phyloP scores from a whole-genome alignment of 2,329 filamentous ascomycete genomes.

The Metarhizium sp. region DNA sequence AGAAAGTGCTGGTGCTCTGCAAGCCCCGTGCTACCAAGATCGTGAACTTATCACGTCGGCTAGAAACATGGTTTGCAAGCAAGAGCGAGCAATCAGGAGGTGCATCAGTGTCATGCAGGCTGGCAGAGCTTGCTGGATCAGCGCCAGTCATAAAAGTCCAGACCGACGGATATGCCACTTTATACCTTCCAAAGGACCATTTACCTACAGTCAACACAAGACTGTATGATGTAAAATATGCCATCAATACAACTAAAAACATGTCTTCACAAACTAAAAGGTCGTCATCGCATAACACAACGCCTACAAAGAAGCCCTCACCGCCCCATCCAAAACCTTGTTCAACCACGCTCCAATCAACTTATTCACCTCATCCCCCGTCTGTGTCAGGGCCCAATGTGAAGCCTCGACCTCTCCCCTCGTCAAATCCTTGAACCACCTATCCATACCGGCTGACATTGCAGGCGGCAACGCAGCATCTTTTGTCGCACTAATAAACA shows the following conservation, averaged over 20 bases:
- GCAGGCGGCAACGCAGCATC: slow-evolving; percentile 65
- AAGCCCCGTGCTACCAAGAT: neutral
- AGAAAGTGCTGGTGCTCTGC: neutral
- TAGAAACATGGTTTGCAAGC: neutral
- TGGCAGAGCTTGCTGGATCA: neutral
- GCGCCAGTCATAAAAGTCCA: neutral
- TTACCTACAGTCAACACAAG: neutral
- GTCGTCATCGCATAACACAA: neutral
- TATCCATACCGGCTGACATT: slow-evolving; percentile 65
- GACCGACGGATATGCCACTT: neutral
- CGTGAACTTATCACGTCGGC: neutral
- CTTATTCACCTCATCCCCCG: slow-evolving; percentile 58
- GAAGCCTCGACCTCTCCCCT: slow-evolving; percentile 54
- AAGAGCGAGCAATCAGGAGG: neutral
- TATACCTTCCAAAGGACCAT: neutral
- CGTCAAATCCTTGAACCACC: slow-evolving; percentile 54
- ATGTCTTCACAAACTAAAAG: neutral
- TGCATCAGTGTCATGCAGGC: neutral
- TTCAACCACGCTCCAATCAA: slow-evolving; percentile 58
- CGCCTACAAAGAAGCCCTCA: slow-evolving; percentile 19
- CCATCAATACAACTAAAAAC: neutral
- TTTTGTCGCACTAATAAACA: slow-evolving; percentile 64
- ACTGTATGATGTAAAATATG: neutral
- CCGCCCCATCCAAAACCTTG: slow-evolving; percentile 22
- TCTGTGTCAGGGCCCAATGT: slow-evolving; percentile 81